phyloP scores from a whole-genome alignment of 2,329 filamentous ascomycete species.

The Neofusicoccum laricinum region DNA sequence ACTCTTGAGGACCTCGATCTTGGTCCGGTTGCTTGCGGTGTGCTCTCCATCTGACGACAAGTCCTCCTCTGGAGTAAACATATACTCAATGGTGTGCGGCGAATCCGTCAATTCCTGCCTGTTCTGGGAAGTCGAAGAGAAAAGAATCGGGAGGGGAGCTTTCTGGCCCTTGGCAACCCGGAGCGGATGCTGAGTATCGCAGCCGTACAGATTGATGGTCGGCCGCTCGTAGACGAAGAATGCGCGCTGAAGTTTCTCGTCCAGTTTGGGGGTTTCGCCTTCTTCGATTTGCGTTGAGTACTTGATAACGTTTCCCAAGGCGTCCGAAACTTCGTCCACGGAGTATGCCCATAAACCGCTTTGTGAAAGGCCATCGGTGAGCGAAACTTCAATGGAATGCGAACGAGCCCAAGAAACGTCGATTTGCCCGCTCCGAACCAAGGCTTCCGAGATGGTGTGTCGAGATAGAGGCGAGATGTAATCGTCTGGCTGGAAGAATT shows the following conservation, averaged over 20 bases:
- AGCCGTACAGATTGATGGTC: constrained; percentile 66
- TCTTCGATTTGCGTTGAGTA: constrained; percentile 69
- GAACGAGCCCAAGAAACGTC: constrained; percentile 79
- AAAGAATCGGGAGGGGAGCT: constrained; percentile 67
- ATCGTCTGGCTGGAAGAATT: constrained; percentile 88
- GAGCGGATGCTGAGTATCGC: constrained; percentile 75
- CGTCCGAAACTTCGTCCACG: constrained; percentile 89
- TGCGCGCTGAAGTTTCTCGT: constrained; percentile 59
- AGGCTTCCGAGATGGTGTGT: constrained; percentile 52
- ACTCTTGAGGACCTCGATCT: constrained; percentile 60
- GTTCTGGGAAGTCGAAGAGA: constrained; percentile 56
- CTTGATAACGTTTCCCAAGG: constrained; percentile 78
- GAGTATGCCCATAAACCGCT: constrained; percentile 85
- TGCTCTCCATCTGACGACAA: constrained; percentile 70
- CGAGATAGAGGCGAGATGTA: constrained; percentile 74
- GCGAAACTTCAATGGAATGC: constrained; percentile 71
- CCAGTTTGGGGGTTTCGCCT: constrained; percentile 55
- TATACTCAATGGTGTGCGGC: constrained; percentile 72
- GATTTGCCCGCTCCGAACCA: constrained; percentile 58
- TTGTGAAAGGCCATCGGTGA: constrained; percentile 84
- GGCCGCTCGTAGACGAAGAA: constrained; percentile 88
- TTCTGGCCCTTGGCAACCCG: constrained; percentile 75
- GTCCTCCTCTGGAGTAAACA: constrained; percentile 73
- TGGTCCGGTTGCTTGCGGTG: constrained; percentile 48
- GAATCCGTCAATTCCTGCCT: constrained; percentile 57